A percentile compares a stretch with the other conserved stretches of the same genome.
Conservation (phyloP, 1,284 basidiomycete species). For the Exobasidium cylindrosporum region DNA sequence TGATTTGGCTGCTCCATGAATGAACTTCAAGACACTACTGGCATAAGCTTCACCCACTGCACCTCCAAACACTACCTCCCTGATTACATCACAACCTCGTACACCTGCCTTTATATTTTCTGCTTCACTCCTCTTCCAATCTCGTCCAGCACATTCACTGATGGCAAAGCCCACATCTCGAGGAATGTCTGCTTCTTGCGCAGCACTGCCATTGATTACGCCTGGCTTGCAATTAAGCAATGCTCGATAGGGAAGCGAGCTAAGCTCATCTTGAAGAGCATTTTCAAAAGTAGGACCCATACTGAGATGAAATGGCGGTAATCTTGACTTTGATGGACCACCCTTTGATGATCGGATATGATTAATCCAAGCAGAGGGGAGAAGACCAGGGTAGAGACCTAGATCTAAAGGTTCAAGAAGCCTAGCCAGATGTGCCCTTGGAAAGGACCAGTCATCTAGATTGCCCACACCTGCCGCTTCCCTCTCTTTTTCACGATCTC, state of each 20-base stretch:
- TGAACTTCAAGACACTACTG: slow-evolving; percentile 10
- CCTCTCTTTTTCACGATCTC: slow-evolving; percentile 13
- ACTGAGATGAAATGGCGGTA: slow-evolving; percentile 11
- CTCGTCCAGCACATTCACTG: neutral
- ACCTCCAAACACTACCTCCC: slow-evolving; percentile 5
- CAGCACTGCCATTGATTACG: neutral
- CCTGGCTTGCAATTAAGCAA: slow-evolving; percentile 10
- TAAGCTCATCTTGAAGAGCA: slow-evolving; percentile 10
- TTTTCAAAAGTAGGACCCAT: slow-evolving; percentile 1
- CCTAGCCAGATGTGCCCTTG: neutral
- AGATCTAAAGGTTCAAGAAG: slow-evolving; percentile 5
- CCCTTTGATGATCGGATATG: slow-evolving; percentile 9
- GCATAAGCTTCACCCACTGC: slow-evolving; percentile 11
- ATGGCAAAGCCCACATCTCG: neutral
- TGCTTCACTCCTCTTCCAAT: neutral
- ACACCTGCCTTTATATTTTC: neutral
- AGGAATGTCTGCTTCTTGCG: neutral
- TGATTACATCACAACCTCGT: neutral
- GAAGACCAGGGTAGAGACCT: slow-evolving; percentile 8
- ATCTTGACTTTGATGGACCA: slow-evolving; percentile 5
- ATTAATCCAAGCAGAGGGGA: slow-evolving; percentile 5
- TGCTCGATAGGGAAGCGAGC: neutral
- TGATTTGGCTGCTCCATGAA: neutral
- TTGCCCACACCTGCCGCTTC: slow-evolving; percentile 8
- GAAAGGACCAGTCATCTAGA: slow-evolving; percentile 15